Percentiles rank a stretch among this genome's conserved stretches.
Evolutionary conservation across 2,329 filamentous ascomycete species (phyloP).

Genomic region (Penicillium sp.): DNA sequence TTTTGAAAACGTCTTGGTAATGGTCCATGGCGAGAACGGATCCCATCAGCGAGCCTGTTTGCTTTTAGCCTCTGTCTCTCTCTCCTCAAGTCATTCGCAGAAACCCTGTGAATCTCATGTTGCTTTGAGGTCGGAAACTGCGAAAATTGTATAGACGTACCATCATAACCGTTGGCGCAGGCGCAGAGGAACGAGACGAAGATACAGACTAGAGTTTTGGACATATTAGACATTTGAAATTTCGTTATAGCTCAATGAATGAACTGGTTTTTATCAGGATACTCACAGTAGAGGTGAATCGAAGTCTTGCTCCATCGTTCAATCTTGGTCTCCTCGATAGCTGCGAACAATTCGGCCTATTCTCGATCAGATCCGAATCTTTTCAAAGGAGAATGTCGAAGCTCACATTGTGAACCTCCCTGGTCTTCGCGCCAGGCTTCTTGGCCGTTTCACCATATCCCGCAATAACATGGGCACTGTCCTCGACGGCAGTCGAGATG

Average conservation of each 20-base stretch:
- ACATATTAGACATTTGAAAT: constrained; percentile 26
- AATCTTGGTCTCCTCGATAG: constrained; percentile 55
- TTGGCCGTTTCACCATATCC: constrained; percentile 34
- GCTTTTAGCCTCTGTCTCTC: neutral
- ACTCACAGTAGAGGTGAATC: constrained; percentile 41
- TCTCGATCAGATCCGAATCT: neutral
- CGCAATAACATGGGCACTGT: constrained; percentile 23
- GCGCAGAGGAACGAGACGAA: constrained; percentile 49
- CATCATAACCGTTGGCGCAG: constrained; percentile 43
- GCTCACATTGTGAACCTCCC: constrained; percentile 52
- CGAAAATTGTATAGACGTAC: constrained; percentile 15
- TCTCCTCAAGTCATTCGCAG: neutral
- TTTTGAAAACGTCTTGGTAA: constrained; percentile 49
- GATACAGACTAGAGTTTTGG: constrained; percentile 46
- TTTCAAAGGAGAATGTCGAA: neutral
- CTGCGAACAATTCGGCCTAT: constrained; percentile 58
- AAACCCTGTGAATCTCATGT: neutral
- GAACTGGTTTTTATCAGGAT: neutral
- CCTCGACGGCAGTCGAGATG: constrained; percentile 26
- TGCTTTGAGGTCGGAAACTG: neutral
- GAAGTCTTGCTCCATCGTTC: constrained; percentile 38
- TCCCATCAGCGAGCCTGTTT: constrained; percentile 40
- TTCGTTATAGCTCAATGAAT: neutral
- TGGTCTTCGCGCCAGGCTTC: constrained; percentile 46
- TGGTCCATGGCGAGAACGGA: constrained; percentile 39